phyloP scores from a whole-genome alignment of 2,329 filamentous ascomycete genomes.

The Ascosphaera pollenicola region DNA sequence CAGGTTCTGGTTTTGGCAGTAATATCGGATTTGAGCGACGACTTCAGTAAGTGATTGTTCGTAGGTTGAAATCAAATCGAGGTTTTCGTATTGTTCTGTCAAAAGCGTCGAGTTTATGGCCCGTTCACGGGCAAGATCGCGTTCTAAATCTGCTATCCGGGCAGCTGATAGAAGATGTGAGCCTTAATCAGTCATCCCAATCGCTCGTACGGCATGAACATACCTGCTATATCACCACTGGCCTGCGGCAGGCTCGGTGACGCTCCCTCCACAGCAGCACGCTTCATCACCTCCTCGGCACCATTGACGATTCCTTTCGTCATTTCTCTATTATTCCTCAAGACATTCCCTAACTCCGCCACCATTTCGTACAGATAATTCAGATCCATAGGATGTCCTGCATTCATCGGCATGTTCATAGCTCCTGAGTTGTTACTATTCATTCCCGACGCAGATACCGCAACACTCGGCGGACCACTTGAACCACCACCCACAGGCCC shows the following conservation, averaged over 20 bases:
- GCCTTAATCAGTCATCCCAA: background rate
- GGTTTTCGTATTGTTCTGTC: slow-evolving; percentile 26
- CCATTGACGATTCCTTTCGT: slow-evolving; percentile 26
- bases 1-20: slow-evolving; percentile 27
- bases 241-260: slow-evolving; percentile 20
- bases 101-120: slow-evolving; percentile 20
- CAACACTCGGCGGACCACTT: slow-evolving; percentile 3
- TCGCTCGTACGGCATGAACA: slow-evolving; percentile 3
- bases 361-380: slow-evolving; percentile 29
- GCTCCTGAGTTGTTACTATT: slow-evolving; percentile 4
- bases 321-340: slow-evolving; percentile 27
- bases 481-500: background rate
- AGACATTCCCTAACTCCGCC: slow-evolving; percentile 25
- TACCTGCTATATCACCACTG: slow-evolving; percentile 22
- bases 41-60: slow-evolving; percentile 24
- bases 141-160: slow-evolving; percentile 27
- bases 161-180: slow-evolving; percentile 13
- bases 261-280: slow-evolving; percentile 6
- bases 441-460: background rate
- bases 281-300: slow-evolving; percentile 27
- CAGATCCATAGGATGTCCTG: slow-evolving; percentile 29
- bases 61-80: slow-evolving; percentile 25
- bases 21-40: slow-evolving; percentile 28
- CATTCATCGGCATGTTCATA: slow-evolving; percentile 23
- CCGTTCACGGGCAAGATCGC: slow-evolving; percentile 23